A percentile compares a stretch with the other conserved stretches of the same genome.
These are phyloP conservation scores for Microbotryum scabiosae DNA, from an alignment of 1,284 basidiomycete species.

Conservation along the genomic window DNA sequence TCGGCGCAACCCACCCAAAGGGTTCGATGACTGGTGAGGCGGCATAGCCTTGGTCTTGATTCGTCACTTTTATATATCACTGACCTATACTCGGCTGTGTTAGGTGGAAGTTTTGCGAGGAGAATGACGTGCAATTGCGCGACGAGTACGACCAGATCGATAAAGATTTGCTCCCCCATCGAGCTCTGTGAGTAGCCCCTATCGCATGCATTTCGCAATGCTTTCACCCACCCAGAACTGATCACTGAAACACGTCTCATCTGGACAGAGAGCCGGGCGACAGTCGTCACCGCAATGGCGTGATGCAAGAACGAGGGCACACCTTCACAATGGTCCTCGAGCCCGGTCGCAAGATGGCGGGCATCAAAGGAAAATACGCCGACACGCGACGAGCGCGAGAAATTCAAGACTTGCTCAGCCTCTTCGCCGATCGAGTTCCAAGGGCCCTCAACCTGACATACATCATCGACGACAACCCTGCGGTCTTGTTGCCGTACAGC, in stretches of 20 bases:
- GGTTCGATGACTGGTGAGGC: slow-evolving; percentile 57
- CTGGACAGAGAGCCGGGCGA: slow-evolving; percentile 22
- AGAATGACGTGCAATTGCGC: slow-evolving; percentile 34
- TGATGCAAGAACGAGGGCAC: slow-evolving; percentile 35
- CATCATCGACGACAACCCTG: slow-evolving; percentile 45
- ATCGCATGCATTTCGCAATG: slow-evolving; percentile 6
- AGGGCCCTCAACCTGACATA: slow-evolving; percentile 41
- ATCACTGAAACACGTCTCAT: neutral
- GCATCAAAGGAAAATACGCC: slow-evolving; percentile 24
- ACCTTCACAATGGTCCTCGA: slow-evolving; percentile 33
- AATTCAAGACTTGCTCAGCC: slow-evolving; percentile 36
- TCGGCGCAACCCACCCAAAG: slow-evolving; percentile 65
- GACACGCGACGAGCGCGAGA: slow-evolving; percentile 34
- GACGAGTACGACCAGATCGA: slow-evolving; percentile 38
- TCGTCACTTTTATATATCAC: neutral
- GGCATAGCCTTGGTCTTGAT: neutral
- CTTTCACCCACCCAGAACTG: slow-evolving; percentile 35
- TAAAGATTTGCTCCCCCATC: slow-evolving; percentile 32
- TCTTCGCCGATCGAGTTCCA: slow-evolving; percentile 40
- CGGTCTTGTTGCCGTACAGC: slow-evolving; percentile 44
- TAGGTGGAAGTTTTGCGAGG: slow-evolving; percentile 34
- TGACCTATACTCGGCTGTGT: neutral
- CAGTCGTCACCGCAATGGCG: slow-evolving; percentile 28
- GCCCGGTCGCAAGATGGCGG: slow-evolving; percentile 14
- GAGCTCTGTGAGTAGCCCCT: slow-evolving; percentile 22